phyloP scores from a whole-genome alignment of 495 filamentous ascomycete genomes.

The Pseudevernia furfuracea region DNA sequence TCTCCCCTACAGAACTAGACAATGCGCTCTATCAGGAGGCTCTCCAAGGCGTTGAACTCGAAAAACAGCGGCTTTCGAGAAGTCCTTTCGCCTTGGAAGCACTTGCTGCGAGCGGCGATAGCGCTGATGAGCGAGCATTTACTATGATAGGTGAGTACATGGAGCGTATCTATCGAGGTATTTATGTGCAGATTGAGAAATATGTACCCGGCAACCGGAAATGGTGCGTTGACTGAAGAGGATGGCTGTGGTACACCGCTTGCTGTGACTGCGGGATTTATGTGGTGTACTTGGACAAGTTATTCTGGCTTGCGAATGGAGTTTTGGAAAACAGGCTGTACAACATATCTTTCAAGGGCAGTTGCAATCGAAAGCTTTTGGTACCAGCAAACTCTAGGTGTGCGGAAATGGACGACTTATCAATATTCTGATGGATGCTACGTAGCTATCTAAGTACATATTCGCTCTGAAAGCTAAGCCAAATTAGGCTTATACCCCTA shows the following conservation, averaged over 20 bases:
- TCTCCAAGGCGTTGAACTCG: not conserved
- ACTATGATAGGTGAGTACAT: not conserved
- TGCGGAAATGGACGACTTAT: no score
- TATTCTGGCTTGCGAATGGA: not conserved
- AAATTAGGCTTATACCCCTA: no score
- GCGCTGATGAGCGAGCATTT: constrained; percentile 7
- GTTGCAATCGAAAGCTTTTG: no score
- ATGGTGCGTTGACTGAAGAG: constrained; percentile 1
- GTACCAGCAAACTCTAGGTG: no score
- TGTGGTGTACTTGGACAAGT: not conserved
- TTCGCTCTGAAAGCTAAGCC: no score
- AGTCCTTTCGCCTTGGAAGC: constrained; percentile 7
- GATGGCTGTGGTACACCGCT: not conserved
- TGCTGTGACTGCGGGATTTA: not conserved
- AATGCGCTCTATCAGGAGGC: not conserved
- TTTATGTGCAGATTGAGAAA: not conserved
- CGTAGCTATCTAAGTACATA: no score
- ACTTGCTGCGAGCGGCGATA: constrained; percentile 11
- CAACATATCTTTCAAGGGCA: no score
- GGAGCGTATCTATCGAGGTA: not conserved
- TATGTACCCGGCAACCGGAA: not conserved
- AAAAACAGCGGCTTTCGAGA: constrained; percentile 14
- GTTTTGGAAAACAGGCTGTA: no score
- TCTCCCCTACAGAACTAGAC: not conserved
- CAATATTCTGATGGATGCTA: no score